phyloP scores from a whole-genome alignment of 140 eudicot genomes.

The Senecio squalidus region DNA sequence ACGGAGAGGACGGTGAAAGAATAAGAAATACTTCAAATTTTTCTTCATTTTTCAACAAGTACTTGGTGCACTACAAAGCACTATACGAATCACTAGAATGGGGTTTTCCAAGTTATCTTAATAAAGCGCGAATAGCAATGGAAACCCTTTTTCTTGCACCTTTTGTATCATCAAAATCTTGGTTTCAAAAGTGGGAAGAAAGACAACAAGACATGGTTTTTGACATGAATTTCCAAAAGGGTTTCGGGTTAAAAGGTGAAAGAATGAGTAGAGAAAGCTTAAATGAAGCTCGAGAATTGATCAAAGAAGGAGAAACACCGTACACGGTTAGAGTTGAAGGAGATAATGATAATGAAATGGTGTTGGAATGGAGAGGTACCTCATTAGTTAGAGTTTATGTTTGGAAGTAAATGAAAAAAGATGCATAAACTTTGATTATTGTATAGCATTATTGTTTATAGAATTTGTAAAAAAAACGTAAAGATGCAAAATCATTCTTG shows the following conservation, averaged over 20 bases:
- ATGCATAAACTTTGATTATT: too few species aligned
- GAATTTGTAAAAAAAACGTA: too few species aligned
- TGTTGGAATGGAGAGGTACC: conserved; percentile 51
- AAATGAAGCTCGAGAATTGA: conserved; percentile 54
- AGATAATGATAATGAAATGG: conserved; percentile 42
- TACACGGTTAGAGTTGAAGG: conserved; percentile 46
- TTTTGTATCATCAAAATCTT: conserved; percentile 29
- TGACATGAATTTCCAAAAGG: conserved; percentile 7
- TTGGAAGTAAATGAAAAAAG: conserved; percentile 34
- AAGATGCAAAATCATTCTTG: too few species aligned
- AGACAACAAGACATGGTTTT: not conserved
- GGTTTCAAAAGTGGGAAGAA: conserved; percentile 50
- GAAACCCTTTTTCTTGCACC: conserved; percentile 69
- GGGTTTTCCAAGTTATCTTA: conserved; percentile 40
- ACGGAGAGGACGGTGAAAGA: conserved; percentile 37
- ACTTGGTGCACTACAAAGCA: conserved; percentile 37
- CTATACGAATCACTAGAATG: conserved; percentile 50
- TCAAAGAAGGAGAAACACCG: conserved; percentile 42
- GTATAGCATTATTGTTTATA: too few species aligned
- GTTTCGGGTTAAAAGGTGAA: conserved; percentile 33
- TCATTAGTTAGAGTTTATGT: conserved; percentile 43
- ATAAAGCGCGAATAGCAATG: conserved; percentile 55
- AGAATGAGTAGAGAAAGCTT: conserved; percentile 33
- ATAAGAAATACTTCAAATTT: not conserved
- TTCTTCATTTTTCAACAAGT: conserved; percentile 32